Base-by-base conservation (phyloP, 495 filamentous ascomycete species). In the Podospora comata region DNA sequence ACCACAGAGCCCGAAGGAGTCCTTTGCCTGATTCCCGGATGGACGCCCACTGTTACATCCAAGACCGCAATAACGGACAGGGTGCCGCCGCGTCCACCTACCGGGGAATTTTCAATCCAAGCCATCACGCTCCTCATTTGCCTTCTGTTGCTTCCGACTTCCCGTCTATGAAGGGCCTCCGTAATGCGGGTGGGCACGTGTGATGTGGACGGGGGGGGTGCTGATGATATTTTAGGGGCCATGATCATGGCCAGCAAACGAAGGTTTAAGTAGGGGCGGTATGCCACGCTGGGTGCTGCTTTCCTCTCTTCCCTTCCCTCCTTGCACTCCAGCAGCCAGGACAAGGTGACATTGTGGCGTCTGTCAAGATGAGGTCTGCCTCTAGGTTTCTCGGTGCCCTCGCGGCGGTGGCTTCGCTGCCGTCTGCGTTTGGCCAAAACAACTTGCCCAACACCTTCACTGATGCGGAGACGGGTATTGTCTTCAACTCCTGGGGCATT, bases 401-500 rank as follows among this genome's bases (percentile, higher is more conserved):
- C 16, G 72, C 68, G 64, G 70, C 71, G 58, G 73, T 60, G 18
- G 76, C 71, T 54, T 70, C 72, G 48, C 58, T 77, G 67, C 71
- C 75, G 56, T 70, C 70, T 58, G 62, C 71, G 23, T 44, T 77
- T 15, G 73, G 70, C 64, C 76, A 78, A 68, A 68, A 68, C 32
- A 70, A 70, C 20, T 11, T n/a, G 2, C 67, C 75, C 0, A 62
- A 61, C 4, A 78, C 72, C 18, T 82, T 79, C 68, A 84, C 79
- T 23, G 82, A 84, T 56, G 68, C 79, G 15, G 74, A 70, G 48
- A 80, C 81, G 6, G 80, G 78, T 57, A 85, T 85, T 67, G 68
- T 74, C 69, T 85, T 85, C 72, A 81, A 78, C 70, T 80, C 77
- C 59, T 82, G 80, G 79, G 57, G 70, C 4, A 57, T 76, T 56